These are phyloP conservation scores for Phialemonium atrogriseum DNA, from an alignment of 2,329 filamentous ascomycete genomes.

Conservation along the genomic window DNA sequence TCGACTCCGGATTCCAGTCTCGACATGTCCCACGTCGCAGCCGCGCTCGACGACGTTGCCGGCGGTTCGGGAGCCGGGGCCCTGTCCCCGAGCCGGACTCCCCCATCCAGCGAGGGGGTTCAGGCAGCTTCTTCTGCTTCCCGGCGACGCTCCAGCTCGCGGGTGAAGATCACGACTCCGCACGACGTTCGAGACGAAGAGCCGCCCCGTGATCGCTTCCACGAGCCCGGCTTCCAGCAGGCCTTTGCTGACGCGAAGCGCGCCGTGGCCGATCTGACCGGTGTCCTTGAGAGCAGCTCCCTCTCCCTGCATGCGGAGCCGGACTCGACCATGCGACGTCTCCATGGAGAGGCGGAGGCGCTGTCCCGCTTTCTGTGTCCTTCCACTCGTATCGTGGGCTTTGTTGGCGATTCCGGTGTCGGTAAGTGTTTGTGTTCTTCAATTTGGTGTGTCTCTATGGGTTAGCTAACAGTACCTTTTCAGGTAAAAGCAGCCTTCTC, in stretches of 20 bases:
- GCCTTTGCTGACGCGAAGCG: conserved; percentile 23
- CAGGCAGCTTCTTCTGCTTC: too few relatives aligned
- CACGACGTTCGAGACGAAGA: conserved; percentile 11
- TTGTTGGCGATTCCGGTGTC: conserved; percentile 40
- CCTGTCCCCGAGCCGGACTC: too few relatives aligned
- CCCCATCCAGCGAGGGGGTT: too few relatives aligned
- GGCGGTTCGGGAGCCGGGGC: too few relatives aligned
- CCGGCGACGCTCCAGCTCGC: too few relatives aligned
- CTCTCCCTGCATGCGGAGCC: conserved; percentile 25
- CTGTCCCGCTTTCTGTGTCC: conserved; percentile 29
- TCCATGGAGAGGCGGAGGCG: conserved; percentile 21
- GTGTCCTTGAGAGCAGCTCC: conserved; percentile 23
- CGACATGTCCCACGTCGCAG: too few relatives aligned
- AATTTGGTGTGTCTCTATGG: too few relatives aligned
- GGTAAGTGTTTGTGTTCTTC: conserved; percentile 21
- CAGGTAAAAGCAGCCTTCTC: conserved; percentile 40
- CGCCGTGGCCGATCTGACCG: conserved; percentile 19
- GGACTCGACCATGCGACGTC: conserved; percentile 27
- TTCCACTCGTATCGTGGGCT: conserved; percentile 31
- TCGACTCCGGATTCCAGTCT: too few relatives aligned
- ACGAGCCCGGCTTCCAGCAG: conserved; percentile 24
- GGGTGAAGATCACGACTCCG: too few relatives aligned
- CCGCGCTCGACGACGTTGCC: too few relatives aligned
- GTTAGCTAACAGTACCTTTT: not conserved
- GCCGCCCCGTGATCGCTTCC: conserved; percentile 21